Evolutionary conservation across 2,329 filamentous ascomycete species (phyloP).

Genomic region (Phaeosphaeria sp.): DNA sequence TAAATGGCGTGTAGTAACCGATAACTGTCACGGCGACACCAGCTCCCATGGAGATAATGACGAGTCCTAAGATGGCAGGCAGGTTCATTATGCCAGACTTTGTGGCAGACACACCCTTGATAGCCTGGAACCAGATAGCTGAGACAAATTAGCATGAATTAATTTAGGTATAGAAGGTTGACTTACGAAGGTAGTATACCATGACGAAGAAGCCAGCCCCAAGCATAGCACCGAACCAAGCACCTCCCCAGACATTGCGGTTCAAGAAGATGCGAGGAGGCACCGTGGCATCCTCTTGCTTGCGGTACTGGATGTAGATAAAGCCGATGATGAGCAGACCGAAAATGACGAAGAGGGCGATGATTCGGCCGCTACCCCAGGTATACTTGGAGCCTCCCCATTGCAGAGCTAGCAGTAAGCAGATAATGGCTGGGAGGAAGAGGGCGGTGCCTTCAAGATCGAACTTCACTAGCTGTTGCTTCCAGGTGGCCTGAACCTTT

Average conservation of each 20-base stretch:
- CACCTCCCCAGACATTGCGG: conserved; percentile 52
- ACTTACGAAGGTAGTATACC: conserved; percentile 50
- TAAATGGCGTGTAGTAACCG: conserved; percentile 60
- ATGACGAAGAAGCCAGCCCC: conserved; percentile 55
- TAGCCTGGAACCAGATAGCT: conserved; percentile 57
- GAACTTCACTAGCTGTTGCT: conserved; percentile 52
- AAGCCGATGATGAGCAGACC: conserved; percentile 52
- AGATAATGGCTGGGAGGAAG: conserved; percentile 56
- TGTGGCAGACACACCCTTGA: conserved; percentile 54
- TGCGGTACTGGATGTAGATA: conserved; percentile 52
- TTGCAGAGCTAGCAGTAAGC: conserved; percentile 57
- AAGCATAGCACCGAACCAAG: conserved; percentile 50
- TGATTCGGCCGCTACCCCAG: conserved; percentile 54
- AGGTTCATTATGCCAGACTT: conserved; percentile 58
- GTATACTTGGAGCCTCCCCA: conserved; percentile 58
- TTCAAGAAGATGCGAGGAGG: conserved; percentile 55
- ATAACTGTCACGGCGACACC: conserved; percentile 49
- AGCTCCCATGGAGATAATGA: conserved; percentile 51
- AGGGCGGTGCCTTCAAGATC: conserved; percentile 54
- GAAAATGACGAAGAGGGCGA: conserved; percentile 55
- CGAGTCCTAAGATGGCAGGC: conserved; percentile 54
- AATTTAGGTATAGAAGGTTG: neutral
- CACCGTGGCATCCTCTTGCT: conserved; percentile 54
- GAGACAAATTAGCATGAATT: neutral
- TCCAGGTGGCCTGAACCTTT: conserved; percentile 43